A percentile compares a stretch with the other conserved stretches of the same genome.
These are phyloP conservation scores for Acanthamoeba quina DNA, from an alignment of 208 protist genomes.

Conservation along the genomic window DNA sequence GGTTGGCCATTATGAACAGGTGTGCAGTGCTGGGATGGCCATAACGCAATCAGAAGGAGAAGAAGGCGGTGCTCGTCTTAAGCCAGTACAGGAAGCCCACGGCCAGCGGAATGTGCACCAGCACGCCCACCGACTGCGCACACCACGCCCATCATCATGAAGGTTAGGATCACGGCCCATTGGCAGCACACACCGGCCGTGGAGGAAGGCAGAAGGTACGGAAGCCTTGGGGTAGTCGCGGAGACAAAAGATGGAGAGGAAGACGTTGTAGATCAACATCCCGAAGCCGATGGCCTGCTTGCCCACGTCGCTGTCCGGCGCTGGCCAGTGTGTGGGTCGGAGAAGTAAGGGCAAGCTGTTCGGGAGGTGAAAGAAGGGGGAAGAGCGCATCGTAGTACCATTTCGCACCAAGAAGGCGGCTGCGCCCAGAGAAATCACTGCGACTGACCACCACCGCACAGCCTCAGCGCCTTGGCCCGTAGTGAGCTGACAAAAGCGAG, in stretches of 20 bases:
- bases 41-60: neutral
- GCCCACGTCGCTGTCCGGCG: neutral
- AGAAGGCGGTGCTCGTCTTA: neutral
- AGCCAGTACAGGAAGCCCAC: constrained; percentile 45
- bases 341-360: neutral
- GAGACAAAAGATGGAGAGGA: constrained; percentile 4
- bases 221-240: constrained; percentile 31
- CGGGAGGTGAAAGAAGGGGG: neutral
- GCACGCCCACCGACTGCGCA: constrained; percentile 1
- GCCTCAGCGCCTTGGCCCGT: neutral
- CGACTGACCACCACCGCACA: constrained; percentile 2
- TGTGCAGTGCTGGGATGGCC: no score
- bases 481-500: neutral
- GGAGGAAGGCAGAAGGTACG: neutral
- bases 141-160: neutral
- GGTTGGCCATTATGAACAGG: no score
- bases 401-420: neutral
- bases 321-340: neutral
- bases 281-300: neutral
- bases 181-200: neutral
- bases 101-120: constrained; percentile 21
- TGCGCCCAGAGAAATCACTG: constrained; percentile 13
- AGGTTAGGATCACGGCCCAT: neutral
- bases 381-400: neutral
- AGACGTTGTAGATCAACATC: constrained; percentile 16